Evolutionary conservation across 2,329 filamentous ascomycete genomes (phyloP).

Genomic region (Cercospora zeae-maydis): DNA sequence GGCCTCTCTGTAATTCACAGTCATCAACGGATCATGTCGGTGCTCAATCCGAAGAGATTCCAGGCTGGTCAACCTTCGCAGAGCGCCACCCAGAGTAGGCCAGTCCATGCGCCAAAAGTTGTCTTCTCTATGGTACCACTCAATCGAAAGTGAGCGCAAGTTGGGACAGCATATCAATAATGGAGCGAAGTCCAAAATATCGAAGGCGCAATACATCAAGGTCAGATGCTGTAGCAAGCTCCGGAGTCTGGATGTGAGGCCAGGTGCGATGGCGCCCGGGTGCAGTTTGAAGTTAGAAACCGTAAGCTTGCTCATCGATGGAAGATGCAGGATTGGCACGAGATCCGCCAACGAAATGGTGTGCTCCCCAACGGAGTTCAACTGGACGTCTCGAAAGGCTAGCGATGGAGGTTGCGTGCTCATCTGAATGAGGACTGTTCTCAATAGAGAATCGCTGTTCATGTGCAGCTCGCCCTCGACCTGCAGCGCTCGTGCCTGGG

Average conservation of each 20-base stretch:
- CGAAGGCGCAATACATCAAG: neutral
- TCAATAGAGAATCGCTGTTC: neutral
- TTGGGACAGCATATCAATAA: neutral
- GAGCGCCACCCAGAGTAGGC: neutral
- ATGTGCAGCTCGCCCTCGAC: neutral
- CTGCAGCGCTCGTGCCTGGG: neutral
- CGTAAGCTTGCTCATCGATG: neutral
- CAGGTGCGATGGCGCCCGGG: neutral
- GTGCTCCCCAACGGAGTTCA: neutral
- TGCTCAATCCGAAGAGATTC: constrained; percentile 1
- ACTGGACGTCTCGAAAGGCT: neutral
- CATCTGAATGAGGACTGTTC: neutral
- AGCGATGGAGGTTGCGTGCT: neutral
- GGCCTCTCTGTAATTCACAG: neutral
- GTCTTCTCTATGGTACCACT: neutral
- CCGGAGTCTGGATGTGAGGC: neutral
- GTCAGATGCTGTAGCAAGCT: neutral
- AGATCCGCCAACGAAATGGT: neutral
- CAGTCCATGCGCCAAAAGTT: constrained; percentile 8
- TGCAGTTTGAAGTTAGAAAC: neutral
- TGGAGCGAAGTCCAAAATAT: neutral
- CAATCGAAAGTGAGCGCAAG: neutral
- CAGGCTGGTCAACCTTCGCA: neutral
- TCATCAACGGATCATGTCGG: neutral
- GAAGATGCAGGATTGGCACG: neutral